Conservation (phyloP, 176 grass and related monocot species). For the Metroxylon sagu region DNA sequence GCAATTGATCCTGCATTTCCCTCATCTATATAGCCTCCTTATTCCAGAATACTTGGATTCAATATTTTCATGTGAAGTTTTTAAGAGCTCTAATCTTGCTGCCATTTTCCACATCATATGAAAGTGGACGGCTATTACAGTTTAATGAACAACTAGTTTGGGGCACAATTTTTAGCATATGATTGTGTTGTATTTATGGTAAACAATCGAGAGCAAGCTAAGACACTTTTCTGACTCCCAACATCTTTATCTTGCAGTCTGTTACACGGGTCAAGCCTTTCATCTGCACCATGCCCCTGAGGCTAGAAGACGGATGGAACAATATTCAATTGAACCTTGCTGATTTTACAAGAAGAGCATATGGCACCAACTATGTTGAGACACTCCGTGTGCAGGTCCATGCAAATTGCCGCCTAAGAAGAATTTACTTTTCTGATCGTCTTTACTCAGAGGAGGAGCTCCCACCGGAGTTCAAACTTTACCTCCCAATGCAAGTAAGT, state of each 20-base stretch:
- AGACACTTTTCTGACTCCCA: too few relatives aligned
- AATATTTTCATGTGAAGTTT: too few relatives aligned
- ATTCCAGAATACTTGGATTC: too few relatives aligned
- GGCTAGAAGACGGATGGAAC: slow-evolving; percentile 84
- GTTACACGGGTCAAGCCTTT: slow-evolving; percentile 84
- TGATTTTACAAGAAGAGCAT: slow-evolving; percentile 71
- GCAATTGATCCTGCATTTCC: too few relatives aligned
- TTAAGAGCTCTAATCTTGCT: too few relatives aligned
- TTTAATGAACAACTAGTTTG: too few relatives aligned
- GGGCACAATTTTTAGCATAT: too few relatives aligned
- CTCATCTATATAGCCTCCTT: too few relatives aligned
- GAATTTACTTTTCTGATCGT: slow-evolving; percentile 76
- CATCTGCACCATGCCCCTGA: slow-evolving; percentile 87
- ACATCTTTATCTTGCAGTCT: slow-evolving; percentile 29
- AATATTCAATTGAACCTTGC: slow-evolving; percentile 78
- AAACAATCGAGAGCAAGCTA: too few relatives aligned
- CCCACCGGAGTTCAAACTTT: slow-evolving; percentile 81
- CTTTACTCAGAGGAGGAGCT: slow-evolving; percentile 92
- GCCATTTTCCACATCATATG: too few relatives aligned
- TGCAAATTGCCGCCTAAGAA: slow-evolving; percentile 79
- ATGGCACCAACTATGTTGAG: slow-evolving; percentile 89
- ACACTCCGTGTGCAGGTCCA: slow-evolving; percentile 87
- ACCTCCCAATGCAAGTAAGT: slow-evolving; percentile 84
- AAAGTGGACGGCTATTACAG: too few relatives aligned
- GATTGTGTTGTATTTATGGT: too few relatives aligned